phyloP scores from a whole-genome alignment of 1,139 yeast genomes.

The Geotrichum candidum region DNA sequence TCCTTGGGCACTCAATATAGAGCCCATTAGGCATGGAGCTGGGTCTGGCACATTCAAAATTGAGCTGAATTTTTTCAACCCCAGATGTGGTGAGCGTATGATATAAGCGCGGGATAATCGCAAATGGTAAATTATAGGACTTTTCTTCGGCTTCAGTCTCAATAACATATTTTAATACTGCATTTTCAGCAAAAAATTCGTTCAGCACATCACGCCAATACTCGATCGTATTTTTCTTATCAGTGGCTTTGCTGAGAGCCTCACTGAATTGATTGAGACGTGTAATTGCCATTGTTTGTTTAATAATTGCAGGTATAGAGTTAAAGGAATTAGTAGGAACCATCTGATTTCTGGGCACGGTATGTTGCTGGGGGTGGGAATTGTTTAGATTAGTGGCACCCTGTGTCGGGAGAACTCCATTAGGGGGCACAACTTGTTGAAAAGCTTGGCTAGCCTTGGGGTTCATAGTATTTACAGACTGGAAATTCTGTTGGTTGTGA shows the following conservation, averaged over 20 bases:
- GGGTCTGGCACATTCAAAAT: slow-evolving; percentile 59
- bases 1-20: slow-evolving; percentile 53
- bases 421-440: not conserved
- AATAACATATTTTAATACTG: slow-evolving; percentile 42
- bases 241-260: slow-evolving; percentile 36
- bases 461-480: not conserved
- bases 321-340: not conserved
- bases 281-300: slow-evolving; percentile 9
- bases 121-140: slow-evolving; percentile 57
- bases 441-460: not conserved
- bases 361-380: slow-evolving; percentile 11
- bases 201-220: slow-evolving; percentile 46
- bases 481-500: not conserved
- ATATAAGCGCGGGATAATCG: slow-evolving; percentile 63
- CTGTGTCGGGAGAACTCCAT: slow-evolving; percentile 1
- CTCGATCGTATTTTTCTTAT: slow-evolving; percentile 37
- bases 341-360: slow-evolving; percentile 25
- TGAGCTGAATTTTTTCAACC: slow-evolving; percentile 50
- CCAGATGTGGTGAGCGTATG: slow-evolving; percentile 49
- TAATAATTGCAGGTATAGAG: not conserved
- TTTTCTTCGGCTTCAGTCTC: slow-evolving; percentile 43
- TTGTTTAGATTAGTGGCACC: slow-evolving; percentile 4
- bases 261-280: slow-evolving; percentile 37
- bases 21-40: slow-evolving; percentile 62
- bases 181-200: slow-evolving; percentile 47